phyloP scores from a whole-genome alignment of 176 grass and related monocot species.

The Oryza coarctata region DNA sequence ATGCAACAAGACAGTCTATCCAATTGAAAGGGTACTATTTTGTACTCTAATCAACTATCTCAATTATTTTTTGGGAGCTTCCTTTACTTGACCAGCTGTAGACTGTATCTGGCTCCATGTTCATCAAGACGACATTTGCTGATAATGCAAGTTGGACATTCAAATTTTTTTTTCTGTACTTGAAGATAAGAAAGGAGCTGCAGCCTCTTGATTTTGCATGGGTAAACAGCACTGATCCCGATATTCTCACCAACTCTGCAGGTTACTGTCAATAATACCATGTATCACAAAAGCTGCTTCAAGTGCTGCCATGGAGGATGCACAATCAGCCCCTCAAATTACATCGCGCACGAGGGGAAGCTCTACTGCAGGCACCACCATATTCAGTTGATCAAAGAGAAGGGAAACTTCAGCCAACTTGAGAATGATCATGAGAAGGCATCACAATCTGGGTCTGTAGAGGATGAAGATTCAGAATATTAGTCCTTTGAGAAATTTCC shows the following conservation, averaged over 20 bases:
- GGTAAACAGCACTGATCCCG: background rate
- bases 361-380: slow-evolving; percentile 99
- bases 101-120: slow-evolving; percentile 6
- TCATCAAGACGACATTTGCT: background rate
- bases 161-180: background rate
- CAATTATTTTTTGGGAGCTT: slow-evolving; percentile 10
- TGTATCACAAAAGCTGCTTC: slow-evolving; percentile 99
- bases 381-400: slow-evolving; percentile 86
- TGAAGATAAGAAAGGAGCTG: slow-evolving; percentile 11
- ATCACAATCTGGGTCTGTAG: slow-evolving; percentile 48
- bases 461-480: slow-evolving; percentile 54
- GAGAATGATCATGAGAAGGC: slow-evolving; percentile 65
- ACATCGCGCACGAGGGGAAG: slow-evolving; percentile 93
- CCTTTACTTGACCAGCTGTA: slow-evolving; percentile 20
- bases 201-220: slow-evolving; percentile 15
- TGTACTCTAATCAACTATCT: slow-evolving; percentile 19
- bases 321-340: slow-evolving; percentile 96
- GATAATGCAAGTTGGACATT: slow-evolving; percentile 3
- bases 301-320: slow-evolving; percentile 98
- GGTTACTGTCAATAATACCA: slow-evolving; percentile 81
- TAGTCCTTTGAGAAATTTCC: slow-evolving; percentile 16
- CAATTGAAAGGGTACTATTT: slow-evolving; percentile 83
- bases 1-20: slow-evolving; percentile 91
- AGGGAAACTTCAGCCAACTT: slow-evolving; percentile 93
- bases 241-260: slow-evolving; percentile 5